A percentile compares a stretch with the other conserved stretches of the same genome.
These are phyloP conservation scores for Neurospora sp. DNA, from an alignment of 495 filamentous ascomycete genomes.

Conservation along the genomic window DNA sequence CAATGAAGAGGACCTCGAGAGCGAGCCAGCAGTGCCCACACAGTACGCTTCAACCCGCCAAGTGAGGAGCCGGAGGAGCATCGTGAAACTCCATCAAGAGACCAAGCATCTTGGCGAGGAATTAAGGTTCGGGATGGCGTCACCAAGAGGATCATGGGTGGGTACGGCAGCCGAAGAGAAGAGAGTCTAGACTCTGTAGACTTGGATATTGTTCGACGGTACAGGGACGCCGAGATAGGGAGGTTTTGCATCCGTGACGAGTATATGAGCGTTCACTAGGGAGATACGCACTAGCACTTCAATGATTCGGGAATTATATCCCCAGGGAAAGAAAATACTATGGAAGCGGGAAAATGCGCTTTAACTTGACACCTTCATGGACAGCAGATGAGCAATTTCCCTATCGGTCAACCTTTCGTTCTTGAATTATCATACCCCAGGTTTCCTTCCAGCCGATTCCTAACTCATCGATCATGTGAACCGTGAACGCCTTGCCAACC, in stretches of 20 bases:
- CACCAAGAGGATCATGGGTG: neutral
- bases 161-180: neutral
- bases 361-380: neutral
- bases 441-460: neutral
- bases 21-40: neutral
- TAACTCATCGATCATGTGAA: neutral
- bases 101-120: neutral
- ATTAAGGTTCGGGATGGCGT: neutral
- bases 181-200: neutral
- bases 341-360: neutral
- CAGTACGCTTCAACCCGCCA: neutral
- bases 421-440: neutral
- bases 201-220: neutral
- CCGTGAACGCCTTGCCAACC: neutral
- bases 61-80: neutral
- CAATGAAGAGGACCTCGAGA: neutral
- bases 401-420: neutral
- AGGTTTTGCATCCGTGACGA: too few species aligned
- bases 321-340: neutral
- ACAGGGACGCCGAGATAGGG: too few species aligned
- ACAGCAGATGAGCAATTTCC: neutral
- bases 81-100: neutral
- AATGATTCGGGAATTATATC: neutral
- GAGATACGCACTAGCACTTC: too few species aligned
- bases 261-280: too few species aligned